Percentiles rank a stretch among this genome's conserved stretches.
These are phyloP conservation scores for Phytophthora uliginosa DNA, from an alignment of 352 stramenopile genomes.

Conservation along the genomic window DNA sequence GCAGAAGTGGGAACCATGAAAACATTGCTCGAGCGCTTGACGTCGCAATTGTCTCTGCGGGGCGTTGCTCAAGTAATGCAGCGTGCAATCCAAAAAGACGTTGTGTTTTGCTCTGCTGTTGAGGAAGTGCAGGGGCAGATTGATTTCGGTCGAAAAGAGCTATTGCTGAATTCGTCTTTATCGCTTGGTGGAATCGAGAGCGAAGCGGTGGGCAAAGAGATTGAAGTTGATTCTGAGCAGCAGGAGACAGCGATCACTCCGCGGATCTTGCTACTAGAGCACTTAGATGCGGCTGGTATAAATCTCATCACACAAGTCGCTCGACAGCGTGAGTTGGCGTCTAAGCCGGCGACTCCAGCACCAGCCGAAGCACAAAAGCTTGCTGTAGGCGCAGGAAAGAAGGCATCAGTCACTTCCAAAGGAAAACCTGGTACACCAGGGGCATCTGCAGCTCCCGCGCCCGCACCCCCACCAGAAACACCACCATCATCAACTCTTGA, in stretches of 20 bases:
- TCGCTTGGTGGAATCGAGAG: slow-evolving; percentile 6
- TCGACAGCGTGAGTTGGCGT: slow-evolving; percentile 18
- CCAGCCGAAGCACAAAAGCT: slow-evolving; percentile 26
- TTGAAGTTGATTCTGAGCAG: neutral
- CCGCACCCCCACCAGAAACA: neutral
- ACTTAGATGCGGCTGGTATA: slow-evolving; percentile 31
- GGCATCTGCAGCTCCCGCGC: slow-evolving; percentile 1
- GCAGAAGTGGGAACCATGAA: slow-evolving; percentile 6
- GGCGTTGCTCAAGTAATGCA: slow-evolving; percentile 46
- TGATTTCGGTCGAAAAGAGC: slow-evolving; percentile 18
- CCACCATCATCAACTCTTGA: slow-evolving; percentile 4
- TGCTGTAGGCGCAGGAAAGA: slow-evolving; percentile 26
- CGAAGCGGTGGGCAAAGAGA: neutral
- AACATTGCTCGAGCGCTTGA: slow-evolving; percentile 29
- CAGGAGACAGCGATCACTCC: slow-evolving; percentile 6
- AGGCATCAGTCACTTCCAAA: slow-evolving; percentile 25
- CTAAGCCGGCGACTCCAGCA: slow-evolving; percentile 18
- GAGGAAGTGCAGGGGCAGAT: slow-evolving; percentile 35
- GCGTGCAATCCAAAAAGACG: slow-evolving; percentile 30
- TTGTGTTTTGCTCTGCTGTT: slow-evolving; percentile 48
- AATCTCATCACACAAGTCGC: slow-evolving; percentile 18
- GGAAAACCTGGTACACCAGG: slow-evolving; percentile 17
- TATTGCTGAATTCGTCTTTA: slow-evolving; percentile 11
- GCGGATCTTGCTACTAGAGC: slow-evolving; percentile 56
- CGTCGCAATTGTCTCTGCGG: slow-evolving; percentile 42